Percentiles rank a stretch among this genome's conserved stretches.
phyloP scores from a whole-genome alignment of 352 stramenopile species.

The Phytopythium oedochilum region DNA sequence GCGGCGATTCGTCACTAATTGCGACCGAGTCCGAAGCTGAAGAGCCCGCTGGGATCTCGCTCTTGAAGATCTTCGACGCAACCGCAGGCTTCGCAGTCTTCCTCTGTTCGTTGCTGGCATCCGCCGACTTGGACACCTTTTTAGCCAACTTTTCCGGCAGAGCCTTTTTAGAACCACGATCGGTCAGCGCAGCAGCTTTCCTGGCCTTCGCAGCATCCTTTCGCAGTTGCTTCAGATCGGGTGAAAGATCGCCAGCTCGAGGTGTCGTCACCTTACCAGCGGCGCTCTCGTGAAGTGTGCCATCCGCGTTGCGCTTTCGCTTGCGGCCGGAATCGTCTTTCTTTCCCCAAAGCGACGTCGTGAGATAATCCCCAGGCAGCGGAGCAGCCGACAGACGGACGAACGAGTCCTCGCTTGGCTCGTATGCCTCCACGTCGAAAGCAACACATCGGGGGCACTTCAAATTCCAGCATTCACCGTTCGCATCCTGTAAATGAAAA shows the following conservation, averaged over 20 bases:
- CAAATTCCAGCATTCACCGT: slow-evolving; percentile 74
- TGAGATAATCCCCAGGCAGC: slow-evolving; percentile 48
- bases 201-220: slow-evolving; percentile 26
- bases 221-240: slow-evolving; percentile 38
- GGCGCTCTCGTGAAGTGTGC: slow-evolving; percentile 7
- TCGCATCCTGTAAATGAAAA: slow-evolving; percentile 31
- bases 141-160: slow-evolving; percentile 27
- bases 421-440: slow-evolving; percentile 60
- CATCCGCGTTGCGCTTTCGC: slow-evolving; percentile 31
- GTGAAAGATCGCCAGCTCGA: slow-evolving; percentile 11
- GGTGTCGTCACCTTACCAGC: slow-evolving; percentile 10
- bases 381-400: slow-evolving; percentile 52
- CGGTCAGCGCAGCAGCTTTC: slow-evolving; percentile 12
- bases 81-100: slow-evolving; percentile 8
- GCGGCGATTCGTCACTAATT: slow-evolving; percentile 4
- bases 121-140: slow-evolving; percentile 13
- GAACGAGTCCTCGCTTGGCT: slow-evolving; percentile 27
- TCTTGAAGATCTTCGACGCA: slow-evolving; percentile 7
- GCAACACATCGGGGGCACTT: slow-evolving; percentile 60
- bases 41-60: slow-evolving; percentile 6
- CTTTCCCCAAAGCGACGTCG: slow-evolving; percentile 34
- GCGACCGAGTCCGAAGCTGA: not conserved
- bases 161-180: slow-evolving; percentile 28
- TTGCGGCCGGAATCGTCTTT: slow-evolving; percentile 45
- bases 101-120: slow-evolving; percentile 2